Conservation (phyloP, 257 asterid genomes). For the Salvia rosmarinus region DNA sequence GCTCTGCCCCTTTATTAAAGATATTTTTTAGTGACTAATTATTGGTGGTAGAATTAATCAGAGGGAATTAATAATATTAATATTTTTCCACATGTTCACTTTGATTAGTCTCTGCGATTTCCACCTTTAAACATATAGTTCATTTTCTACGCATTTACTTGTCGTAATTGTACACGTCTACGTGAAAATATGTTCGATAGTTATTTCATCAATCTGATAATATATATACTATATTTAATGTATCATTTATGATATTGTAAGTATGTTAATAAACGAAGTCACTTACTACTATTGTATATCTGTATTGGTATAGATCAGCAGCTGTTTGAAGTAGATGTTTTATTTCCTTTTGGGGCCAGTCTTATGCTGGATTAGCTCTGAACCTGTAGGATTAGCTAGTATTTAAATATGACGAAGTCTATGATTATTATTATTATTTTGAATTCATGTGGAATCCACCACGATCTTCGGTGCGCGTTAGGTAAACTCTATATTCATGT, state of each 20-base stretch:
- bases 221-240: neutral
- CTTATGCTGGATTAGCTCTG: too few relatives aligned
- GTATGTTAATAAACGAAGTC: neutral
- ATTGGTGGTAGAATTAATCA: neutral
- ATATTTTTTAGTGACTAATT: constrained; percentile 25
- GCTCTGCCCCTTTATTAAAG: neutral
- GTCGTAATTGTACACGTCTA: neutral
- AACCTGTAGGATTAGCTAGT: too few relatives aligned
- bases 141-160: neutral
- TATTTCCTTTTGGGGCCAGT: too few relatives aligned
- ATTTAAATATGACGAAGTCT: too few relatives aligned
- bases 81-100: neutral
- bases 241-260: neutral
- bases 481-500: too few relatives aligned
- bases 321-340: neutral
- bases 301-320: neutral
- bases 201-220: neutral
- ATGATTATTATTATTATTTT: too few relatives aligned
- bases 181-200: neutral
- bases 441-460: too few relatives aligned
- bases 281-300: neutral
- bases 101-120: neutral
- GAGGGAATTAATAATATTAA: neutral
- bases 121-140: neutral
- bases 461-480: too few relatives aligned